phyloP scores from a whole-genome alignment of 768 basidiomycete genomes.

The Astraeus odoratus region DNA sequence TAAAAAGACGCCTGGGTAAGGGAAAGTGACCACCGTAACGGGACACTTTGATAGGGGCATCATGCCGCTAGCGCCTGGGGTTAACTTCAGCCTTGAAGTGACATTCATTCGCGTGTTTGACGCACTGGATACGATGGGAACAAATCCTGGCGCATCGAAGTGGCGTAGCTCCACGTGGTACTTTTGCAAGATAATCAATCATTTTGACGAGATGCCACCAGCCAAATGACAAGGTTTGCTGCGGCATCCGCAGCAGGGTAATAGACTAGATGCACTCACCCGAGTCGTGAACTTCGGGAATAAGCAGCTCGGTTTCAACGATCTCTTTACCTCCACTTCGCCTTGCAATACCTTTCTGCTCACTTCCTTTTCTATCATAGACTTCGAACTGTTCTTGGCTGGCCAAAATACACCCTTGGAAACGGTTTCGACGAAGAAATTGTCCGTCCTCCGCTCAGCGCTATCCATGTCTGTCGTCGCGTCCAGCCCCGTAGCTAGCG shows the following conservation, averaged over 20 bases:
- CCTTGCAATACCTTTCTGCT: constrained; percentile 38
- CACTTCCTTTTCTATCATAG: not conserved
- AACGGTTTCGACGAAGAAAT: constrained; percentile 35
- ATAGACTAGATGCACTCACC: constrained; percentile 26
- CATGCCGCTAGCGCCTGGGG: constrained; percentile 1
- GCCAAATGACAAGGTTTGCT: no score
- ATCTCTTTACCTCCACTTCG: constrained; percentile 42
- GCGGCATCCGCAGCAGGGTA: not conserved
- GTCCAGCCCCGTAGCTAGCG: constrained; percentile 42
- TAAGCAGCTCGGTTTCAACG: constrained; percentile 36
- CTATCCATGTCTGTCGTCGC: constrained; percentile 32
- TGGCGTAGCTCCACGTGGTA: constrained; percentile 40
- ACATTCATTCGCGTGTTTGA: not conserved
- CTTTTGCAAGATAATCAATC: constrained; percentile 19
- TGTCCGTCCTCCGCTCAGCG: constrained; percentile 35
- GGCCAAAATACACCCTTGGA: constrained; percentile 47
- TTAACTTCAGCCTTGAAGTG: not conserved
- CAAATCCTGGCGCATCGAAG: constrained; percentile 39
- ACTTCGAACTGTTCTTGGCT: constrained; percentile 16
- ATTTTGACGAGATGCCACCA: no score
- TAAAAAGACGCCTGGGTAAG: constrained; percentile 32
- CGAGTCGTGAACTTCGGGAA: constrained; percentile 42
- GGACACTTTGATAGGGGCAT: constrained; percentile 33
- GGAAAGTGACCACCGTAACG: constrained; percentile 34
- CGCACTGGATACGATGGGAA: constrained; percentile 10